A percentile compares a stretch with the other conserved stretches of the same genome.
phyloP scores from a whole-genome alignment of 2,329 filamentous ascomycete species.

The Cercospora berteroae region DNA sequence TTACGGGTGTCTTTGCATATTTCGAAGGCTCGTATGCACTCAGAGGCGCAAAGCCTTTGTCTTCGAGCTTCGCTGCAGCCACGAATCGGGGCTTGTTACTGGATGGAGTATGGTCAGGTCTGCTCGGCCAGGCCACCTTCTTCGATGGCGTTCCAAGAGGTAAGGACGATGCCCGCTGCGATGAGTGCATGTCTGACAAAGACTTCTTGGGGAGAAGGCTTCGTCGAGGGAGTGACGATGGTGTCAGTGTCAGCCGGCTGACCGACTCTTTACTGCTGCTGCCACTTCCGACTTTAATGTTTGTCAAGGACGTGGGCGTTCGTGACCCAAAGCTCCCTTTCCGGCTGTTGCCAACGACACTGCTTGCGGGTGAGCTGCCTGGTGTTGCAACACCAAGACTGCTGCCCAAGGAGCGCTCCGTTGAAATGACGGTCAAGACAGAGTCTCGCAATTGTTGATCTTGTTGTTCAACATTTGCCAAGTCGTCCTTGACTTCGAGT shows the following conservation, averaged over 20 bases:
- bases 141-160: slow-evolving; percentile 19
- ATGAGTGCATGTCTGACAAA: slow-evolving; percentile 19
- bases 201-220: slow-evolving; percentile 24
- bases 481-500: slow-evolving; percentile 60
- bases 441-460: slow-evolving; percentile 84
- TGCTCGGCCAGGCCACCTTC: slow-evolving; percentile 19
- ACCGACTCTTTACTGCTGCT: slow-evolving; percentile 19
- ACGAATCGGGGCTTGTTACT: slow-evolving; percentile 31
- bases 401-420: slow-evolving; percentile 68
- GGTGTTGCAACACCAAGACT: slow-evolving; percentile 62
- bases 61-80: slow-evolving; percentile 23
- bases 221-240: slow-evolving; percentile 23
- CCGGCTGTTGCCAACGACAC: slow-evolving; percentile 55
- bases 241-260: slow-evolving; percentile 17
- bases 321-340: slow-evolving; percentile 49
- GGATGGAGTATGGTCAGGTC: slow-evolving; percentile 21
- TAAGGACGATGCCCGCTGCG: slow-evolving; percentile 27
- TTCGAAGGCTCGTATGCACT: slow-evolving; percentile 37
- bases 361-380: slow-evolving; percentile 64
- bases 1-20: slow-evolving; percentile 36
- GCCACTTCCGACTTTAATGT: slow-evolving; percentile 26
- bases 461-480: slow-evolving; percentile 43
- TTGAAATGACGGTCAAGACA: slow-evolving; percentile 85
- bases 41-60: slow-evolving; percentile 35
- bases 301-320: slow-evolving; percentile 42